A percentile compares a stretch with the other conserved stretches of the same genome.
Conservation (phyloP, 1,284 basidiomycete species). For the Malassezia caprae region DNA sequence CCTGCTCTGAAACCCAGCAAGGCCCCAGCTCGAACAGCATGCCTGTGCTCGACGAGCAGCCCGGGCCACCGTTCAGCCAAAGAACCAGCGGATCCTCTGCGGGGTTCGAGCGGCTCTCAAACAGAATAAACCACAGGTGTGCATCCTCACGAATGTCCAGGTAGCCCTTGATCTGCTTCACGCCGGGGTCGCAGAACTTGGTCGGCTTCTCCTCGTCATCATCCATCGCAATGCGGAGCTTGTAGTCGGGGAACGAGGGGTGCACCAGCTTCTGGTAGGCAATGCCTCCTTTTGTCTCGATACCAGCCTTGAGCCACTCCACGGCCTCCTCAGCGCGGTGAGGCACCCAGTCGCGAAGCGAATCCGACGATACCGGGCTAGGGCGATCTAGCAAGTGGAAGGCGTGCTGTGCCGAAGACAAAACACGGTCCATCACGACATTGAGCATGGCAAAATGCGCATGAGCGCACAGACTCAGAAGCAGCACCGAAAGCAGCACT, state of each 20-base stretch:
- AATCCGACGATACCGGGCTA: background rate
- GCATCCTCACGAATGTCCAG: slow-evolving; percentile 75
- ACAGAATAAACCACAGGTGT: slow-evolving; percentile 81
- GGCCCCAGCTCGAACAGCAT: slow-evolving; percentile 80
- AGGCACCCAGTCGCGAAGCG: background rate
- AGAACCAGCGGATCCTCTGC: slow-evolving; percentile 67
- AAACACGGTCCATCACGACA: background rate
- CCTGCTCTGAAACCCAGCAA: slow-evolving; percentile 62
- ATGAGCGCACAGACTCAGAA: background rate
- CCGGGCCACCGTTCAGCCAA: slow-evolving; percentile 81
- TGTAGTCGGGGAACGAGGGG: slow-evolving; percentile 60
- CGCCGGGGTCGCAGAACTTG: slow-evolving; percentile 64
- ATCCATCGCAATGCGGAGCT: slow-evolving; percentile 57
- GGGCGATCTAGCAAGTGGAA: background rate
- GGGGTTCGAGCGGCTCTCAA: slow-evolving; percentile 67
- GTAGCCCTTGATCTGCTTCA: slow-evolving; percentile 73
- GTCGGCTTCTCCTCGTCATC: slow-evolving; percentile 4
- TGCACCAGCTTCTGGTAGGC: slow-evolving; percentile 62
- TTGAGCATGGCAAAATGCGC: slow-evolving; percentile 4
- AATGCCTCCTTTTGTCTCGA: slow-evolving; percentile 5
- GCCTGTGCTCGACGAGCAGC: slow-evolving; percentile 47
- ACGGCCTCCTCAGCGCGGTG: background rate
- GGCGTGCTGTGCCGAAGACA: background rate
- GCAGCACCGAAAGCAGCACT: background rate
- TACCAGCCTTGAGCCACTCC: slow-evolving; percentile 5